Conservation (phyloP, 2,329 filamentous ascomycete genomes). For the Aspergillus amoenus region DNA sequence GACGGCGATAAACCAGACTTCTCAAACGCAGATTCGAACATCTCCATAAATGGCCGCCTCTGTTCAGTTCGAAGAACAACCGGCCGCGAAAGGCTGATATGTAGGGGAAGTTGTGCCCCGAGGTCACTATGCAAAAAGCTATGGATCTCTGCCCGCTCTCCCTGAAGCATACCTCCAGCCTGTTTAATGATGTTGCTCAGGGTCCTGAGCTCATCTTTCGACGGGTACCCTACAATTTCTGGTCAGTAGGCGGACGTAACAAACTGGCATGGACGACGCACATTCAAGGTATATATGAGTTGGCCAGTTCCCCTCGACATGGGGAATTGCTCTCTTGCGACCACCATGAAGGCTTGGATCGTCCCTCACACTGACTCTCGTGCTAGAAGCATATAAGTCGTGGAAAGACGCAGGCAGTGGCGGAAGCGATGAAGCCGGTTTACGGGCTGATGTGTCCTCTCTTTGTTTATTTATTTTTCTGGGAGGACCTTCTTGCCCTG, state of each 20-base stretch:
- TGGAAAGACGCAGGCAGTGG: conserved; percentile 79
- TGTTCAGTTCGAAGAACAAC: conserved; percentile 71
- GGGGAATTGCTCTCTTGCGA: conserved; percentile 76
- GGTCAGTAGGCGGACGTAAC: conserved; percentile 13
- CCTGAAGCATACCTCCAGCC: conserved; percentile 38
- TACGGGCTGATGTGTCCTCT: conserved; percentile 7
- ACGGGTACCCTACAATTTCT: conserved; percentile 39
- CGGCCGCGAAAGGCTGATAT: conserved; percentile 86
- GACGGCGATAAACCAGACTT: conserved; percentile 46
- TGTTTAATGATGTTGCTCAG: conserved; percentile 32
- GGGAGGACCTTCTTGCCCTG: conserved; percentile 22
- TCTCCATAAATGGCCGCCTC: conserved; percentile 66
- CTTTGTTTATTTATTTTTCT: conserved; percentile 27
- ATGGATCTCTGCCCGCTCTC: conserved; percentile 51
- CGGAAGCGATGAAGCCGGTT: conserved; percentile 52
- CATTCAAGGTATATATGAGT: conserved; percentile 92
- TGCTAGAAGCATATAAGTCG: conserved; percentile 82
- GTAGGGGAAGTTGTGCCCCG: conserved; percentile 74
- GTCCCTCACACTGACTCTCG: conserved; percentile 74
- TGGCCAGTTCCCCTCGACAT: conserved; percentile 88
- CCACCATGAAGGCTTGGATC: conserved; percentile 84
- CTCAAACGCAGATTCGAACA: conserved; percentile 50
- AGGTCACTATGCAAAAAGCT: conserved; percentile 76
- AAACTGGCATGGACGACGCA: conserved; percentile 38
- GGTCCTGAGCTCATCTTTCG: conserved; percentile 32